Conservation (phyloP, 371 early-diverging fungal genomes). For the Syncephalis plumigaleata region DNA sequence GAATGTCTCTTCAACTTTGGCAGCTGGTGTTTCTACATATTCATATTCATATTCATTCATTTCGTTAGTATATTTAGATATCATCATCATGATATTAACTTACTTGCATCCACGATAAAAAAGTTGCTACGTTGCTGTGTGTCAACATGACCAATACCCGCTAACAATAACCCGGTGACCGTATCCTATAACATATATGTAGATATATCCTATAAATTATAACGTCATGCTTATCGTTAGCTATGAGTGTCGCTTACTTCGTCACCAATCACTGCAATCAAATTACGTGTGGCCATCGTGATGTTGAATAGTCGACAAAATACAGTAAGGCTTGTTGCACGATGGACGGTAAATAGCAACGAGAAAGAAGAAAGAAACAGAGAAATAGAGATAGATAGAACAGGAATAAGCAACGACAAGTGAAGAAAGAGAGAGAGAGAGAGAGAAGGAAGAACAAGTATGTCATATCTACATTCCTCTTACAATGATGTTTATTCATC, state of each 20-base stretch:
- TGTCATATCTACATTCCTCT: too few species aligned
- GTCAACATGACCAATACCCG: constrained; percentile 90
- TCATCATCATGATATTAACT: constrained; percentile 11
- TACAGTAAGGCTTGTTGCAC: too few species aligned
- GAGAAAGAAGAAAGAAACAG: too few species aligned
- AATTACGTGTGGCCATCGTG: constrained; percentile 25
- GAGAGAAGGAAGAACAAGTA: too few species aligned
- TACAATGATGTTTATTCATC: too few species aligned
- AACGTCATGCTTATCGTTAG: too few species aligned
- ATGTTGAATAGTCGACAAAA: too few species aligned
- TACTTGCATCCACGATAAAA: constrained; percentile 86
- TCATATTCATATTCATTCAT: background rate
- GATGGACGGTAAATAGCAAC: too few species aligned
- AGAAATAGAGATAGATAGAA: too few species aligned
- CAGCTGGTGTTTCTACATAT: constrained; percentile 86
- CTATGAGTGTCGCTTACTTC: constrained; percentile 35
- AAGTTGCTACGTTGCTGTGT: constrained; percentile 79
- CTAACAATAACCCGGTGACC: constrained; percentile 91
- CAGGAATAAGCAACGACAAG: too few species aligned
- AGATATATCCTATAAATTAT: background rate
- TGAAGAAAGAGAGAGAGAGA: too few species aligned
- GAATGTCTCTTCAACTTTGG: constrained; percentile 81
- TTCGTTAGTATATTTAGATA: background rate
- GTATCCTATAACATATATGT: constrained; percentile 48
- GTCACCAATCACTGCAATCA: constrained; percentile 93